These are phyloP conservation scores for Macrotyloma uniflorum DNA, from an alignment of 306 rosid species.

Conservation along the genomic window DNA sequence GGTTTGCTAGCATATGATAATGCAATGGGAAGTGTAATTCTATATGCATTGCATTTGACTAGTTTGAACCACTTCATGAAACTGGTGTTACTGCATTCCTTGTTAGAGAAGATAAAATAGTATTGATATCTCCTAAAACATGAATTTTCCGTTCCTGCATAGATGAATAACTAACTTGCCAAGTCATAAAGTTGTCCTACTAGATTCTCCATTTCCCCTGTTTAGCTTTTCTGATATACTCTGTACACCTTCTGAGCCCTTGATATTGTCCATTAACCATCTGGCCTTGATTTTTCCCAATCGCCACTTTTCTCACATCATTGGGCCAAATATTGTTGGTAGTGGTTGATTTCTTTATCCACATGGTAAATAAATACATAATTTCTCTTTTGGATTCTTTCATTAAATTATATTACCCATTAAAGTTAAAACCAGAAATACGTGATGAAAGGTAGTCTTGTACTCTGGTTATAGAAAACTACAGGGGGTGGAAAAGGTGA, in stretches of 20 bases:
- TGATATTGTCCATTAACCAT: neutral
- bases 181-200: neutral
- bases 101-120: neutral
- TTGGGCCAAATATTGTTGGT: neutral
- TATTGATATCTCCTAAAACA: neutral
- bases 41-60: neutral
- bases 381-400: conserved; percentile 1
- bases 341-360: conserved; percentile 10
- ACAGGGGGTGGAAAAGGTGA: neutral
- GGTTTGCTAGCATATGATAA: conserved; percentile 2
- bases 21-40: neutral
- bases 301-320: neutral
- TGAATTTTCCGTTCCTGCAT: neutral
- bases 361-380: neutral
- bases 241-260: neutral
- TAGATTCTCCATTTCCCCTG: neutral
- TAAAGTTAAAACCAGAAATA: conserved; percentile 14
- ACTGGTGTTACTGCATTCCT: neutral
- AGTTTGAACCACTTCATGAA: conserved; percentile 1
- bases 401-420: conserved; percentile 9
- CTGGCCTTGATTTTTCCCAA: neutral
- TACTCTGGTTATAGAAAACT: neutral
- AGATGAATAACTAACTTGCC: neutral
- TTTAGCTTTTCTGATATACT: neutral
- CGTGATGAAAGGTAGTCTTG: neutral